Base-by-base conservation (phyloP, 768 basidiomycete species). In the Suillus decipiens region DNA sequence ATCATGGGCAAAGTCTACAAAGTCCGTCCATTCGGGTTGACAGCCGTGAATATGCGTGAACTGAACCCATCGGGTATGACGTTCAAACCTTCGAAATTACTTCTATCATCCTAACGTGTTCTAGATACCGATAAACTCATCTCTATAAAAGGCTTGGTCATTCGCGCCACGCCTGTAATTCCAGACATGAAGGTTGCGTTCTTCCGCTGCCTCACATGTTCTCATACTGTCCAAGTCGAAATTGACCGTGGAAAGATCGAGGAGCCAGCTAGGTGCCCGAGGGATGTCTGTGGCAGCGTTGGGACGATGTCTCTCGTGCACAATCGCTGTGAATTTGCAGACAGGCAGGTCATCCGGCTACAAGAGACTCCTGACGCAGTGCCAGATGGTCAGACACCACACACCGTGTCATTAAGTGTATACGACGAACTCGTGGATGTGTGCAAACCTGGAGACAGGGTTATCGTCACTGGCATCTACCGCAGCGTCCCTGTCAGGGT, bases 111-210 rank as follows among this genome's bases (percentile, higher is more conserved):
- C 39, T 61, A 17, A 59, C 56, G 34, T 14, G 61, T 53, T 61
- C 39, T 65, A 98, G 97, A 99, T 72, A 99, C 97, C 69, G 97
- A 99, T 83, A 97, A 98, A 76, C 88, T 99, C 22, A 92, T 97
- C 22, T 89, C 87, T 62, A 90, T 99, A 79, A 97, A 96, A 74
- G 97, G 97, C 62, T 87, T 99, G 8, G 95, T 99, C 70, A 99
- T 99, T 64, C 91, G 97, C 28, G 93, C 96, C 0, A 98, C 97
- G 0, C 94, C 96, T 12, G 92, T 99, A 70, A 98, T 99, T 63
- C 97, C 97, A 4, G 97, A 99, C 77, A 99, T 99, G 97, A 96
- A 96, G 78, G 87, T 88, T 67, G 97, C 96, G 24, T 99, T 99
- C 81, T 99, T 99, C 86, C 92, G 96, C 61, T 99, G 97, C 77